Evolutionary conservation across 768 basidiomycete genomes (phyloP).

Genomic region (Mycena amicta): DNA sequence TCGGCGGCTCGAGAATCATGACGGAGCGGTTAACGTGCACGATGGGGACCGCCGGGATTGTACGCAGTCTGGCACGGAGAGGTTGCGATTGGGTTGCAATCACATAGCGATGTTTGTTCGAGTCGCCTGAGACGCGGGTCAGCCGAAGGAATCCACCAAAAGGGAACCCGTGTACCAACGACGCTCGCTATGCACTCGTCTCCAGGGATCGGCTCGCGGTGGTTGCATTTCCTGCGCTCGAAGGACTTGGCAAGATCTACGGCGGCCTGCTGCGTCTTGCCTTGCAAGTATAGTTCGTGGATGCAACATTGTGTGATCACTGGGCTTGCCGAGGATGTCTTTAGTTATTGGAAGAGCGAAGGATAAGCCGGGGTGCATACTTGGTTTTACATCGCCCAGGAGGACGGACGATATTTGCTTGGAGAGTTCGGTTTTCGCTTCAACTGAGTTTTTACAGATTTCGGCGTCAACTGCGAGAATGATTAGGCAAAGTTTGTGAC

Average conservation of each 20-base stretch:
- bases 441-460: conserved; percentile 70
- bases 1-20: conserved; percentile 90
- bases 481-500: conserved; percentile 9
- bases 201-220: conserved; percentile 81
- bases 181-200: conserved; percentile 83
- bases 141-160: too few relatives aligned
- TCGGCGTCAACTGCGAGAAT: conserved; percentile 73
- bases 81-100: conserved; percentile 81
- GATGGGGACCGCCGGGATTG: conserved; percentile 83
- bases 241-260: conserved; percentile 92
- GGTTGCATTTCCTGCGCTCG: conserved; percentile 94
- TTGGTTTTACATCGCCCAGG: conserved; percentile 88
- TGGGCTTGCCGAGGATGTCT: conserved; percentile 50
- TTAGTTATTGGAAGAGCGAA: conserved; percentile 23
- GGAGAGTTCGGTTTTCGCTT: conserved; percentile 72
- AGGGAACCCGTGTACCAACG: too few relatives aligned
- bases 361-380: conserved; percentile 58
- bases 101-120: conserved; percentile 92
- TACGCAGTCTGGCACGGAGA: conserved; percentile 69
- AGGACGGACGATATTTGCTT: conserved; percentile 78
- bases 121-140: conserved; percentile 67
- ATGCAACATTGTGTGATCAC: conserved; percentile 99
- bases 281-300: conserved; percentile 87
- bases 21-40: conserved; percentile 92
- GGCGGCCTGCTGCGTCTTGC: conserved; percentile 68